phyloP scores from a whole-genome alignment of 805 yeast genomes.

The Saccharomycopsis sp. region DNA sequence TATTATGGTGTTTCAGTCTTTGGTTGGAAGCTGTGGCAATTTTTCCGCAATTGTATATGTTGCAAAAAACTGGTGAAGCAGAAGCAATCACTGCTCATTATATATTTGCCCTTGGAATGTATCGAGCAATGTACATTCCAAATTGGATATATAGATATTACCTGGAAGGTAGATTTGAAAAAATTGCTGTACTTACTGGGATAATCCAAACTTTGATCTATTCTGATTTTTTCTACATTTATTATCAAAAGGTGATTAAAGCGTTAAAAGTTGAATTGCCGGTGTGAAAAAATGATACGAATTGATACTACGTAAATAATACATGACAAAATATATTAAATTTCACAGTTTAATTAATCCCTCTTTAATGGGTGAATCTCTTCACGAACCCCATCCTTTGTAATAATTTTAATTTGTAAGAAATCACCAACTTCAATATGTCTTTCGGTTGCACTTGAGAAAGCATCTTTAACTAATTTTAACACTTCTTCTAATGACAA shows the following conservation, averaged over 20 bases:
- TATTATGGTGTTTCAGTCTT: conserved; percentile 80
- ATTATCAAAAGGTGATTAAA: conserved; percentile 73
- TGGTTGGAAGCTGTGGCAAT: conserved; percentile 94
- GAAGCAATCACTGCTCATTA: conserved; percentile 85
- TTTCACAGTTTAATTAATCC: conserved; percentile 50
- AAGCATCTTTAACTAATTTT: conserved; percentile 85
- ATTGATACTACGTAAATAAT: too few relatives aligned
- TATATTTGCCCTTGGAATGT: conserved; percentile 86
- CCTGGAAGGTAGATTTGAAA: conserved; percentile 56
- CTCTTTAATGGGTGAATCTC: conserved; percentile 83
- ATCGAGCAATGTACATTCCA: conserved; percentile 84
- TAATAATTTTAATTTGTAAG: conserved; percentile 80
- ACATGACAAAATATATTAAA: neutral
- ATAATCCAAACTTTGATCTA: conserved; percentile 78
- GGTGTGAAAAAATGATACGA: conserved; percentile 23
- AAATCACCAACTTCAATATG: conserved; percentile 98
- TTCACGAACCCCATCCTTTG: conserved; percentile 84
- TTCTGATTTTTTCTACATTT: conserved; percentile 93
- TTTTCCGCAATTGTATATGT: conserved; percentile 84
- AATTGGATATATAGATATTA: conserved; percentile 90
- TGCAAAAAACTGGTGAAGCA: conserved; percentile 85
- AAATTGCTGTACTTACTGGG: conserved; percentile 71
- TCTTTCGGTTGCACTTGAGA: conserved; percentile 94
- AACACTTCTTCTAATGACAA: conserved; percentile 79
- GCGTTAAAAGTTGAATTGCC: conserved; percentile 76